phyloP scores from a whole-genome alignment of 345 rosid species.

The Erucastrum elatum region DNA sequence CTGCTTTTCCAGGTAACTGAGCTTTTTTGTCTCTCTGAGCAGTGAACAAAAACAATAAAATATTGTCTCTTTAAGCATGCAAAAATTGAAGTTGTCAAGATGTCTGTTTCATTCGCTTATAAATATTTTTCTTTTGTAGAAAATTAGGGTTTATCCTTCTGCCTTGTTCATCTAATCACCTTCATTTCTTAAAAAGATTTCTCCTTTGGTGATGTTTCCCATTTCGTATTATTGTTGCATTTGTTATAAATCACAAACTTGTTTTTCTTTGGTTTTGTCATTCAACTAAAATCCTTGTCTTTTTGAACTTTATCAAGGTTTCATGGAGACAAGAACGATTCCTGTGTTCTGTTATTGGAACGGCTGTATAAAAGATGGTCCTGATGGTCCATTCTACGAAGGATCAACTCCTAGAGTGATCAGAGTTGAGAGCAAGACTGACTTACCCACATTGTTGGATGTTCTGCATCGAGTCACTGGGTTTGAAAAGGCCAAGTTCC shows the following conservation, averaged over 20 bases:
- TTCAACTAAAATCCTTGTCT: background rate
- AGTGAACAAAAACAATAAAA: no score
- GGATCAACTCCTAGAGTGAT: conserved; percentile 18
- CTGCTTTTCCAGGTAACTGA: no score
- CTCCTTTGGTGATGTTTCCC: background rate
- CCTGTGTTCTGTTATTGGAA: conserved; percentile 22
- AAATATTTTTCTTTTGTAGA: no score
- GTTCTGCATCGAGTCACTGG: conserved; percentile 19
- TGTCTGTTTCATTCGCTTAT: no score
- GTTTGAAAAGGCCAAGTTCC: background rate
- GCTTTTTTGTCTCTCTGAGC: no score
- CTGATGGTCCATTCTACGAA: conserved; percentile 24
- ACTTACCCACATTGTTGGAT: background rate
- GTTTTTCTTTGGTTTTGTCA: background rate
- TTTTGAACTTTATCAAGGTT: background rate
- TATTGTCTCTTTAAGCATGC: no score
- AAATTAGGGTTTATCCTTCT: no score
- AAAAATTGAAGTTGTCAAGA: no score
- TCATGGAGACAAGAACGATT: conserved; percentile 2
- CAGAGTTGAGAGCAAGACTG: conserved; percentile 1
- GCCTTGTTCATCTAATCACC: background rate
- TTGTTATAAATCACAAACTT: background rate
- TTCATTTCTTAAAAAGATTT: no score
- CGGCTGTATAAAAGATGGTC: conserved; percentile 18
- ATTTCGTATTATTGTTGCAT: background rate